Percentiles rank a stretch among this genome's conserved stretches.
Evolutionary conservation across 495 filamentous ascomycete genomes (phyloP).

Genomic region (Podospora sp.): DNA sequence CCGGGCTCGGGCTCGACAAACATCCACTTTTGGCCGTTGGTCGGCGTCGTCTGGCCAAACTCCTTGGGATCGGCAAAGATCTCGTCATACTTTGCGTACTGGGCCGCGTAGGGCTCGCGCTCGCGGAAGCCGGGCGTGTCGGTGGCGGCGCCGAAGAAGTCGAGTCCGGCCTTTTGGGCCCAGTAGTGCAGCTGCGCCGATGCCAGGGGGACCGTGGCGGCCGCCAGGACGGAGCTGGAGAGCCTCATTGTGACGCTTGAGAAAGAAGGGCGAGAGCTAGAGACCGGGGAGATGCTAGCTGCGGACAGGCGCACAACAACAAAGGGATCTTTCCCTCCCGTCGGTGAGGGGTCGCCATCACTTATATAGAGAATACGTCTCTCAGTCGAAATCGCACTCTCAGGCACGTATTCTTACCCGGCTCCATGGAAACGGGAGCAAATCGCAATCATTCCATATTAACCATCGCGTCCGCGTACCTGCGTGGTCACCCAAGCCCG

Average conservation of each 20-base stretch:
- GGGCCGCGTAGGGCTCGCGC: slow-evolving; percentile 34
- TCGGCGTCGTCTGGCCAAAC: slow-evolving; percentile 57
- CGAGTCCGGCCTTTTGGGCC: slow-evolving; percentile 45
- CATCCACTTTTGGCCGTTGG: slow-evolving; percentile 60
- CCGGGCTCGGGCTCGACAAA: slow-evolving; percentile 51
- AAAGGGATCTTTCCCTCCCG: too few species aligned
- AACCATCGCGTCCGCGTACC: not conserved
- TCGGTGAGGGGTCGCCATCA: not conserved
- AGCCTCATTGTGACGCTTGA: slow-evolving; percentile 18
- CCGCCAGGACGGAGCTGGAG: slow-evolving; percentile 1
- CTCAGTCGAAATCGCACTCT: not conserved
- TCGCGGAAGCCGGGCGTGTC: slow-evolving; percentile 47
- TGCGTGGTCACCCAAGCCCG: slow-evolving; percentile 1
- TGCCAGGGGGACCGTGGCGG: slow-evolving; percentile 22
- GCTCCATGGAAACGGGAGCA: slow-evolving; percentile 25
- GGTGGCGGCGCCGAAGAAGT: slow-evolving; percentile 55
- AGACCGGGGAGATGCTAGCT: slow-evolving; percentile 1
- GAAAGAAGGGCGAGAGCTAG: not conserved
- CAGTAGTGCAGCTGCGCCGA: slow-evolving; percentile 41
- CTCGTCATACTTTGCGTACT: slow-evolving; percentile 36
- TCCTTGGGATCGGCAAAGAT: slow-evolving; percentile 49
- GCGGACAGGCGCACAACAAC: not conserved
- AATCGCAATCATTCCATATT: slow-evolving; percentile 19
- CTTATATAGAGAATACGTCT: not conserved
- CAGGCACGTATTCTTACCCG: slow-evolving; percentile 13